Evolutionary conservation across 78 protist species (phyloP).

Genomic region (Trichosphaerium sp.): DNA sequence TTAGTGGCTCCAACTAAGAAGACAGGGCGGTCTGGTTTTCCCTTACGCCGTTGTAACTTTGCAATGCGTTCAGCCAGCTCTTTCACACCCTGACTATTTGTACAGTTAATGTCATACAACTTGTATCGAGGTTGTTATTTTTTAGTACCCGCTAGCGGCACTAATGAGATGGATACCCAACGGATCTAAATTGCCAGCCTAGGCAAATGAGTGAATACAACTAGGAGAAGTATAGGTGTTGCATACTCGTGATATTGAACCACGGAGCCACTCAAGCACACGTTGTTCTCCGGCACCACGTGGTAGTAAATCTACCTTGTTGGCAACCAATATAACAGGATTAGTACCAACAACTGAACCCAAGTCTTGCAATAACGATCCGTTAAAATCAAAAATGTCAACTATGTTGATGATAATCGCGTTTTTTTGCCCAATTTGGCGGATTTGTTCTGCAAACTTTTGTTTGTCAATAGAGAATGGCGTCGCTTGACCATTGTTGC

Average conservation of each 20-base stretch:
- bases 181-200: too few relatives aligned
- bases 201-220: too few relatives aligned
- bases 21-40: too few relatives aligned
- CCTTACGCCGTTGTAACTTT: conserved; percentile 11
- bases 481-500: conserved; percentile 26
- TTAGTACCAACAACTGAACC: conserved; percentile 24
- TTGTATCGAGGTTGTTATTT: too few relatives aligned
- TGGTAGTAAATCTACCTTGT: conserved; percentile 35
- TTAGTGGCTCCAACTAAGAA: conserved; percentile 34
- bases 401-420: conserved; percentile 28
- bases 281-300: too few relatives aligned
- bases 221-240: too few relatives aligned
- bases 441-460: background rate
- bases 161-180: too few relatives aligned
- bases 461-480: conserved; percentile 23
- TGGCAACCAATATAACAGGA: conserved; percentile 27
- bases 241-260: too few relatives aligned
- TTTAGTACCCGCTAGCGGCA: too few relatives aligned
- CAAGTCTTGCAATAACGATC: conserved; percentile 18
- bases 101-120: too few relatives aligned
- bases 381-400: conserved; percentile 39
- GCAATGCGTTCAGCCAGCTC: conserved; percentile 14
- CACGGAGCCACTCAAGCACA: too few relatives aligned
- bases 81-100: conserved; percentile 12
- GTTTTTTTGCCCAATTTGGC: conserved; percentile 8